These are phyloP conservation scores for Intubia oerlemansii DNA, from an alignment of 2,329 filamentous ascomycete genomes.

Conservation along the genomic window DNA sequence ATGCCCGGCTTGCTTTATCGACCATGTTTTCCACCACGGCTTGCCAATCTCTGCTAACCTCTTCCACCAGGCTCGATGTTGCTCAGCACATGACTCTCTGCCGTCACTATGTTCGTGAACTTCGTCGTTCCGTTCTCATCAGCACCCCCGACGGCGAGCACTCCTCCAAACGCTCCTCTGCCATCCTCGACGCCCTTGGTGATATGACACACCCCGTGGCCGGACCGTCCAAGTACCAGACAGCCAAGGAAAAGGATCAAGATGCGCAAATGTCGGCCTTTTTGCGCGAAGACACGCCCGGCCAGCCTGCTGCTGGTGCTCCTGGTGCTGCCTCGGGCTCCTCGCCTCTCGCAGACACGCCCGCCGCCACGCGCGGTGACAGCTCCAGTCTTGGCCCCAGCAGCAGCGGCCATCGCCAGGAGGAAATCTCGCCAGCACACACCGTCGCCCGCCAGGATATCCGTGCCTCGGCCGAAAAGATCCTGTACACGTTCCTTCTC, in stretches of 20 bases:
- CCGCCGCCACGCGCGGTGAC: slow-evolving; percentile 15
- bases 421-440: slow-evolving; percentile 68
- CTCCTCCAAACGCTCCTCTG: slow-evolving; percentile 68
- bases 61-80: slow-evolving; percentile 99
- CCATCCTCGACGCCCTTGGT: slow-evolving; percentile 50
- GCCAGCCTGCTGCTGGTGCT: no score
- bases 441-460: slow-evolving; percentile 79
- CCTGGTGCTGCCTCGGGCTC: neutral
- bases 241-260: slow-evolving; percentile 53
- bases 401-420: no score
- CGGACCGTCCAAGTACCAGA: slow-evolving; percentile 39
- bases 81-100: slow-evolving; percentile 97
- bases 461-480: slow-evolving; percentile 85
- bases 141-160: slow-evolving; percentile 83
- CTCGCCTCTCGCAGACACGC: neutral
- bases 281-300: slow-evolving; percentile 48
- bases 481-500: slow-evolving; percentile 91
- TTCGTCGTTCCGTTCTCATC: slow-evolving; percentile 79
- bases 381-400: slow-evolving; percentile 30
- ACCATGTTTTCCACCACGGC: no score
- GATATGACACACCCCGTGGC: slow-evolving; percentile 40
- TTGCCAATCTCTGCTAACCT: no score
- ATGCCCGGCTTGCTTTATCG: no score
- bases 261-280: slow-evolving; percentile 87
- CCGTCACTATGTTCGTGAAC: slow-evolving; percentile 87